Percentiles rank a stretch among this genome's conserved stretches.
Evolutionary conservation across 257 asterid genomes (phyloP).

Genomic region (Oldenlandia corymbosa): DNA sequence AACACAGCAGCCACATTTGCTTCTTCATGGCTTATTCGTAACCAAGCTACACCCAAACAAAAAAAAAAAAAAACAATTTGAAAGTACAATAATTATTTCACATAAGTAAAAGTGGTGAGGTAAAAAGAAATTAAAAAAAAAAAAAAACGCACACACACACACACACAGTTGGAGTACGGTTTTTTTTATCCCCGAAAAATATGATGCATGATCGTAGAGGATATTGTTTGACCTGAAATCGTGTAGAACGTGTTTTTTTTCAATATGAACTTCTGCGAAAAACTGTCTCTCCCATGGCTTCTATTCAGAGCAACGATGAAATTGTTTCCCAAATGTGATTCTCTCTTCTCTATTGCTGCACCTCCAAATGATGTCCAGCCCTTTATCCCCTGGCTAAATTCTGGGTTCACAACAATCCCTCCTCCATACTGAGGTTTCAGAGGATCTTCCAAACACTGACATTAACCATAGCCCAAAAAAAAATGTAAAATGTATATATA

Average conservation of each 20-base stretch:
- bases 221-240: no score
- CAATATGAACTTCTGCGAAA: slow-evolving; percentile 34
- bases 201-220: no score
- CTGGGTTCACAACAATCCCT: slow-evolving; percentile 56
- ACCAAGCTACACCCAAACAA: slow-evolving; percentile 43
- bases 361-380: slow-evolving; percentile 48
- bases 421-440: slow-evolving; percentile 46
- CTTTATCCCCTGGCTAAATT: slow-evolving; percentile 36
- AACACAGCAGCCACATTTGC: slow-evolving; percentile 40
- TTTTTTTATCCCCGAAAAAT: no score
- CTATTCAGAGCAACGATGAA: slow-evolving; percentile 39
- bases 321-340: slow-evolving; percentile 35
- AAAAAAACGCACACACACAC: no score
- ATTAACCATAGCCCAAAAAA: no score
- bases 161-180: no score
- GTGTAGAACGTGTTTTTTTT: slow-evolving; percentile 44
- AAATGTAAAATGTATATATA: no score
- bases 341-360: slow-evolving; percentile 22
- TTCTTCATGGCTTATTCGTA: slow-evolving; percentile 47
- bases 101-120: no score
- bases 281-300: slow-evolving; percentile 22
- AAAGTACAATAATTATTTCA: no score
- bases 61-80: no score
- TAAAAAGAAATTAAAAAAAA: no score
- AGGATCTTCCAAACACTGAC: slow-evolving; percentile 52